Conservation (phyloP, 164 flowering plant species). For the Aristolochia californica region DNA sequence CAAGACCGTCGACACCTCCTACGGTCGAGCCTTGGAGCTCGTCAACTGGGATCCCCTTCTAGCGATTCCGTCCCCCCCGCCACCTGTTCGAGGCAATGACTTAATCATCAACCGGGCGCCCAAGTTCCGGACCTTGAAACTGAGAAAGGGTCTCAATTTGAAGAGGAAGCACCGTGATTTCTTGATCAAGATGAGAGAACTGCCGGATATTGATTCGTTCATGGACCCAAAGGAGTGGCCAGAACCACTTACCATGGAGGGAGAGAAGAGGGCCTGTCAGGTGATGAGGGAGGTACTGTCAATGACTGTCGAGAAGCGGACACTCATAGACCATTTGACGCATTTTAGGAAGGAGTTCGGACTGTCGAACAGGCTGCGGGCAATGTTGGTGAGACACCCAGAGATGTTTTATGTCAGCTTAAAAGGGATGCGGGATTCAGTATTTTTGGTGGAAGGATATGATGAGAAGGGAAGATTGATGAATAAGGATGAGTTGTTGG, state of each 20-base stretch:
- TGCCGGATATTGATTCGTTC: constrained; percentile 63
- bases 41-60: constrained; percentile 58
- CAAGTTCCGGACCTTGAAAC: constrained; percentile 68
- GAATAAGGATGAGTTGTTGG: constrained; percentile 47
- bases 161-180: constrained; percentile 60
- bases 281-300: constrained; percentile 85
- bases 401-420: constrained; percentile 86
- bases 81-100: constrained; percentile 15
- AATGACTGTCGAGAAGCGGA: constrained; percentile 78
- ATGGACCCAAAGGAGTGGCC: constrained; percentile 23
- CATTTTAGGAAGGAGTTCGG: constrained; percentile 87
- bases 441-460: constrained; percentile 73
- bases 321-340: constrained; percentile 76
- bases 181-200: constrained; percentile 51
- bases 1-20: constrained; percentile 63
- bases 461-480: constrained; percentile 53
- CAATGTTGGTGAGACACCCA: constrained; percentile 84
- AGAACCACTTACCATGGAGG: constrained; percentile 39
- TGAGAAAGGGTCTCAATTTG: constrained; percentile 69
- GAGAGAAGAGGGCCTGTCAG: constrained; percentile 85
- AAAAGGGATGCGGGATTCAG: constrained; percentile 85
- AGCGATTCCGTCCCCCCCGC: constrained; percentile 40
- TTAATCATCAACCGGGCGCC: constrained; percentile 74
- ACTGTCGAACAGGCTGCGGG: constrained; percentile 69
- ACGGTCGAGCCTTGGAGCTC: constrained; percentile 90